Percentiles rank a stretch among this genome's conserved stretches.
Evolutionary conservation across 352 stramenopile species (phyloP).

Genomic region (Pythium angustatum): DNA sequence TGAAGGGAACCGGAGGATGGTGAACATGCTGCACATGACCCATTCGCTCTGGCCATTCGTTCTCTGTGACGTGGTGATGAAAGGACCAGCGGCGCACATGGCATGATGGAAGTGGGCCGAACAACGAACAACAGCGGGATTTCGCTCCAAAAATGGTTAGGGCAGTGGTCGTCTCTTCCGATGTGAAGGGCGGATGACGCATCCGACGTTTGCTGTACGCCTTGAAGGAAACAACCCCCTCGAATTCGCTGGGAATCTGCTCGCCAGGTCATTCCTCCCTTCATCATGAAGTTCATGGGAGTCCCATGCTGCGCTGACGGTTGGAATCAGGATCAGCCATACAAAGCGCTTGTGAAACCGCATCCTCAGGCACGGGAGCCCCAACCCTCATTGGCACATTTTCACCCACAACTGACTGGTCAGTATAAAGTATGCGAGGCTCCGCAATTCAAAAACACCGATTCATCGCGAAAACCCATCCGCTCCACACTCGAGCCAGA

Average conservation of each 20-base stretch:
- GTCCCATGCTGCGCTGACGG: neutral
- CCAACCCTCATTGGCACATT: neutral
- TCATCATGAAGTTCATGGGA: too few relatives aligned
- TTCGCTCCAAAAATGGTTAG: neutral
- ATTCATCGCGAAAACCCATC: conserved; percentile 1
- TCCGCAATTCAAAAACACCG: neutral
- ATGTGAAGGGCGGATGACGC: conserved; percentile 19
- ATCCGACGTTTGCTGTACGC: conserved; percentile 12
- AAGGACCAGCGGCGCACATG: conserved; percentile 12
- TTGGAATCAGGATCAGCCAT: conserved; percentile 5
- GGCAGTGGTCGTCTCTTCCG: conserved; percentile 10
- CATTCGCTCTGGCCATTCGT: conserved; percentile 17
- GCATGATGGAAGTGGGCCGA: conserved; percentile 15
- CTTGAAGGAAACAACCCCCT: conserved; percentile 12
- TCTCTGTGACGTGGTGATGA: conserved; percentile 28
- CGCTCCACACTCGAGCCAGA: neutral
- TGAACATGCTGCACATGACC: too few relatives aligned
- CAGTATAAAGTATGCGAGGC: conserved; percentile 6
- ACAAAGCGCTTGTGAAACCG: conserved; percentile 11
- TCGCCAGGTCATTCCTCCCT: conserved; percentile 19
- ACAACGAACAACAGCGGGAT: neutral
- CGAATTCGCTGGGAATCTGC: conserved; percentile 14
- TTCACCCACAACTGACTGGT: conserved; percentile 1
- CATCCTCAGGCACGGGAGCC: neutral
- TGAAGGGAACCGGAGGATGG: too few relatives aligned